phyloP scores from a whole-genome alignment of 495 filamentous ascomycete species.

The Recurvomyces mirabilis region DNA sequence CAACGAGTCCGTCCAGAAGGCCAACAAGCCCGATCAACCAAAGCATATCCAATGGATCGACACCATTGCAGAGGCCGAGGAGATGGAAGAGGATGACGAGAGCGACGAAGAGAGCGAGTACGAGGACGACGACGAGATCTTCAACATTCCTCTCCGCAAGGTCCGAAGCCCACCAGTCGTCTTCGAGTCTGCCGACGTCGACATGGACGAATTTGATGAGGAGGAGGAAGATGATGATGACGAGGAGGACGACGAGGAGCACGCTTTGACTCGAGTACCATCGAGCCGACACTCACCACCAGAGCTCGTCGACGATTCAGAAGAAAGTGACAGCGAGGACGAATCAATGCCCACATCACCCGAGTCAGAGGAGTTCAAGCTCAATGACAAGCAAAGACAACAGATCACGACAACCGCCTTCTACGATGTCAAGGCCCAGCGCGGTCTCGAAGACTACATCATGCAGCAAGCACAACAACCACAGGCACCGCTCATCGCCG shows the following conservation, averaged over 20 bases:
- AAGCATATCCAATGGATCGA: conserved; percentile 85
- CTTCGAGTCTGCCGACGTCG: conserved; percentile 30
- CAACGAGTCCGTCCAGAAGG: conserved; percentile 81
- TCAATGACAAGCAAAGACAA: conserved; percentile 56
- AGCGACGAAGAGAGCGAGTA: conserved; percentile 43
- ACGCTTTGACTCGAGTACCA: conserved; percentile 57
- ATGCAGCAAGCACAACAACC: conserved; percentile 7
- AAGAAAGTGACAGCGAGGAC: conserved; percentile 52
- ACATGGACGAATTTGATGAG: conserved; percentile 39
- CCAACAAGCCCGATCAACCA: conserved; percentile 43
- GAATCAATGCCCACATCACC: conserved; percentile 80
- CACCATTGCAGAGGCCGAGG: conserved; percentile 58
- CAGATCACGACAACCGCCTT: conserved; percentile 43
- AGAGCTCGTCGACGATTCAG: conserved; percentile 57
- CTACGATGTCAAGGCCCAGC: conserved; percentile 28
- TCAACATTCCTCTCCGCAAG: background rate
- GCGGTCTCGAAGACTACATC: conserved; percentile 14
- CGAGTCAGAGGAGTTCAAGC: conserved; percentile 49
- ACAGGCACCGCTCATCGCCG: conserved; percentile 10
- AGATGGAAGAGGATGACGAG: conserved; percentile 56
- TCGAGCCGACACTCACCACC: conserved; percentile 65
- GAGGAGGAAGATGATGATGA: conserved; percentile 51
- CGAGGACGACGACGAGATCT: conserved; percentile 17
- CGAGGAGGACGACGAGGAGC: conserved; percentile 50
- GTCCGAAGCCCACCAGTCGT: background rate